These are phyloP conservation scores for Talaromyces sp. DNA, from an alignment of 2,329 filamentous ascomycete species.

Conservation along the genomic window DNA sequence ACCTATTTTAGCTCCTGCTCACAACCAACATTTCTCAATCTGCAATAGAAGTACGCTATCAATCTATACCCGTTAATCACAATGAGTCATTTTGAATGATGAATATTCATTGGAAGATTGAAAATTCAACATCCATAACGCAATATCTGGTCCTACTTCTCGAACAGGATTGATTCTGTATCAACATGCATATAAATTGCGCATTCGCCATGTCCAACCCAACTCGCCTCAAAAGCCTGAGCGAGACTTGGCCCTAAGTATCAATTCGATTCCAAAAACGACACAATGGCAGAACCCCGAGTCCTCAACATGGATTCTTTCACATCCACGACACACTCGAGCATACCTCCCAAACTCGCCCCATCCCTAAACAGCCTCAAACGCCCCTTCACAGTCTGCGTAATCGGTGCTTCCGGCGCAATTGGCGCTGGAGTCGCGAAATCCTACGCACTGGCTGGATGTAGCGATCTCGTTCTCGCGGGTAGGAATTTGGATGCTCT, in stretches of 20 bases:
- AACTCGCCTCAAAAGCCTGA: background rate
- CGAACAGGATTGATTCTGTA: too few relatives aligned
- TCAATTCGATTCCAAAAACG: background rate
- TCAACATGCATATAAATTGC: background rate
- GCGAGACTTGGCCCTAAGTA: background rate
- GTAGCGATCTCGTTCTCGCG: slow-evolving; percentile 32
- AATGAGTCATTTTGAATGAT: slow-evolving; percentile 14
- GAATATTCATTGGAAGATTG: background rate
- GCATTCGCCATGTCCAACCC: background rate
- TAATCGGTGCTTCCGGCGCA: slow-evolving; percentile 35
- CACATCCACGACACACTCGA: slow-evolving; percentile 13
- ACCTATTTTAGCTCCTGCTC: background rate
- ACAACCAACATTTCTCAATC: background rate
- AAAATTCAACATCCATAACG: background rate
- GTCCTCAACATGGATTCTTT: slow-evolving; percentile 21
- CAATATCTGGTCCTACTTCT: too few relatives aligned
- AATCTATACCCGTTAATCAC: background rate
- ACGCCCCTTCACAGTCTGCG: slow-evolving; percentile 30
- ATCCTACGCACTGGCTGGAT: slow-evolving; percentile 33
- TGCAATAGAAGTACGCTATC: background rate
- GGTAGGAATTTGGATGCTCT: slow-evolving; percentile 30
- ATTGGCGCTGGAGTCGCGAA: slow-evolving; percentile 37
- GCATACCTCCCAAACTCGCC: slow-evolving; percentile 12
- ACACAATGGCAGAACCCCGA: slow-evolving; percentile 21
- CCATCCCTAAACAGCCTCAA: slow-evolving; percentile 24